Percentiles rank a stretch among this genome's conserved stretches.
Evolutionary conservation across 352 stramenopile species (phyloP).

Genomic region (Phytophthora foliorum): DNA sequence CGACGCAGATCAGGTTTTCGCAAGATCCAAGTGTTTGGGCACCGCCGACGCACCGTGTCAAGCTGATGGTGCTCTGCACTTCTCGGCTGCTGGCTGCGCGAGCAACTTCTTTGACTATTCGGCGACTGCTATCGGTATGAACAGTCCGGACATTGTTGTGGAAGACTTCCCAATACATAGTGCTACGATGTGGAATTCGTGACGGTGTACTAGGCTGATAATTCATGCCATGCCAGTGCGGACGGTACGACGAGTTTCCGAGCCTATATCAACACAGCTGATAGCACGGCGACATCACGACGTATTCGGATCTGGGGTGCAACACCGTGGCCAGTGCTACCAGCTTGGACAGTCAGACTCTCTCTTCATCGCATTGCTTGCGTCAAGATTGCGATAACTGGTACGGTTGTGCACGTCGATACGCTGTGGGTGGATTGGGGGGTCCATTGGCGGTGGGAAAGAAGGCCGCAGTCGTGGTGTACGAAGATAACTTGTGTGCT

Average conservation of each 20-base stretch:
- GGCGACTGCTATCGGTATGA: neutral
- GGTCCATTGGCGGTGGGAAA: neutral
- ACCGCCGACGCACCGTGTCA: neutral
- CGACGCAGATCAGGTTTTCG: conserved; percentile 4
- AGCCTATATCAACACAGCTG: conserved; percentile 1
- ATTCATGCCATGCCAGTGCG: conserved; percentile 1
- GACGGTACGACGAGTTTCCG: conserved; percentile 15
- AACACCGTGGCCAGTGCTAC: conserved; percentile 4
- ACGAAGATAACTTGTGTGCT: conserved; percentile 19
- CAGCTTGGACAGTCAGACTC: conserved; percentile 2
- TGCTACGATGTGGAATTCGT: conserved; percentile 9
- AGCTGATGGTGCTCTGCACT: neutral
- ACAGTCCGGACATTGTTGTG: conserved; percentile 14
- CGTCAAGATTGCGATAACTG: conserved; percentile 2
- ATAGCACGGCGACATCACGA: conserved; percentile 10
- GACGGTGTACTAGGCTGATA: conserved; percentile 13
- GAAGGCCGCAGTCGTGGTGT: conserved; percentile 11
- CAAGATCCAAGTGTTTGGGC: conserved; percentile 4
- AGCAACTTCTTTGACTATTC: neutral
- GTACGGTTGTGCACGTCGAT: neutral
- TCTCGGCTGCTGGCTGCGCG: neutral
- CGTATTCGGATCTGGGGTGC: conserved; percentile 11
- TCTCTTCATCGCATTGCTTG: conserved; percentile 17
- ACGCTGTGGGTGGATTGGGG: conserved; percentile 9
- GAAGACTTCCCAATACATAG: conserved; percentile 6